These are phyloP conservation scores for Diaporthe australafricana DNA, from an alignment of 2,329 filamentous ascomycete species.

Conservation along the genomic window DNA sequence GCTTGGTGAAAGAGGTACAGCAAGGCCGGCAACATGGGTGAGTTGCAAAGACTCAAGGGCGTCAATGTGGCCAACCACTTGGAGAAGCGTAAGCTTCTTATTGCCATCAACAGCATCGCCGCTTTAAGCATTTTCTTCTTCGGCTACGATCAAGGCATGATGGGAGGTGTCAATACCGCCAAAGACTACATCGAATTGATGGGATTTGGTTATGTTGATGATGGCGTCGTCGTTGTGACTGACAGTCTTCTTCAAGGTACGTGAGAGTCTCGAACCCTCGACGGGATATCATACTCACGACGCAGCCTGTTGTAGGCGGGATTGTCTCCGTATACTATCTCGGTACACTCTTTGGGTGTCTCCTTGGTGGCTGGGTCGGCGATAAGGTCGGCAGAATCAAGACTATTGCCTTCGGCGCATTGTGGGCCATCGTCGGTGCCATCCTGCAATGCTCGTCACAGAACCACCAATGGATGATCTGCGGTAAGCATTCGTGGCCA, in stretches of 20 bases:
- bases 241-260: conserved; percentile 65
- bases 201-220: conserved; percentile 70
- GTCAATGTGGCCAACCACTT: conserved; percentile 60
- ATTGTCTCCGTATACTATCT: conserved; percentile 69
- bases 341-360: conserved; percentile 71
- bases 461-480: conserved; percentile 78
- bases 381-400: conserved; percentile 72
- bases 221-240: conserved; percentile 63
- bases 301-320: conserved; percentile 54
- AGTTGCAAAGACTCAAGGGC: conserved; percentile 32
- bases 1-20: background rate
- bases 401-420: conserved; percentile 69
- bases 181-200: conserved; percentile 73
- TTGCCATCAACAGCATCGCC: conserved; percentile 72
- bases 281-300: background rate
- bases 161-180: conserved; percentile 75
- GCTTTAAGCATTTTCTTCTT: conserved; percentile 77
- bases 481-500: conserved; percentile 54
- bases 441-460: conserved; percentile 73
- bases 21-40: conserved; percentile 11
- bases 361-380: conserved; percentile 73
- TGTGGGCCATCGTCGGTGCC: conserved; percentile 71
- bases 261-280: background rate
- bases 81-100: conserved; percentile 66
- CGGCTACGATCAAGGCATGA: conserved; percentile 68